Conservation (phyloP, 208 protist genomes). For the Trypanosomatidae sp. region DNA sequence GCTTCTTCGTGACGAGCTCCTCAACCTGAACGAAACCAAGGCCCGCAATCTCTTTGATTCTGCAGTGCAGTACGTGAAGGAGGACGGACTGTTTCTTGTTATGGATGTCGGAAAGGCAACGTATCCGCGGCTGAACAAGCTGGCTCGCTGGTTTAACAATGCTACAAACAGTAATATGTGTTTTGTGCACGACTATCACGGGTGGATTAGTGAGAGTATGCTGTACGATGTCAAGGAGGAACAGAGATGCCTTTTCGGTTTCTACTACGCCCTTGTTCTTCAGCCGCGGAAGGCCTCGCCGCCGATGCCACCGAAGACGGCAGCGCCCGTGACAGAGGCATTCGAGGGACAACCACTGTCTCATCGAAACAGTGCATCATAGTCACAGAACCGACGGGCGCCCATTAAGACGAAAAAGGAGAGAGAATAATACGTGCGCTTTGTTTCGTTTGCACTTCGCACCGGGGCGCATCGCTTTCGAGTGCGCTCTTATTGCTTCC, state of each 20-base stretch:
- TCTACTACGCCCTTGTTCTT: conserved; percentile 69
- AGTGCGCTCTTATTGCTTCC: not conserved
- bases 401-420: not conserved
- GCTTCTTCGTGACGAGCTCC: conserved; percentile 75
- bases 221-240: conserved; percentile 65
- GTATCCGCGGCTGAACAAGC: conserved; percentile 28
- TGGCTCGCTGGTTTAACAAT: conserved; percentile 57
- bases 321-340: not conserved
- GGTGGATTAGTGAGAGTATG: conserved; percentile 71
- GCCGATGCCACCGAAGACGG: not conserved
- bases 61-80: conserved; percentile 44
- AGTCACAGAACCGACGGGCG: not conserved
- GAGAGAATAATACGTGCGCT: not conserved
- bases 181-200: conserved; percentile 72
- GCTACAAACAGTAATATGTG: conserved; percentile 68
- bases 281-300: conserved; percentile 2
- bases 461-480: not conserved
- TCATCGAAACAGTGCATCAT: not conserved
- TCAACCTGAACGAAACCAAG: conserved; percentile 45
- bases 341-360: not conserved
- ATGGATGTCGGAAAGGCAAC: conserved; percentile 79
- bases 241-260: conserved; percentile 55
- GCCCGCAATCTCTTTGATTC: conserved; percentile 61
- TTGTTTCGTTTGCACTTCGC: not conserved
- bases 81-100: conserved; percentile 64